phyloP scores from a whole-genome alignment of 2,329 filamentous ascomycete species.

The Orbilia quercus region DNA sequence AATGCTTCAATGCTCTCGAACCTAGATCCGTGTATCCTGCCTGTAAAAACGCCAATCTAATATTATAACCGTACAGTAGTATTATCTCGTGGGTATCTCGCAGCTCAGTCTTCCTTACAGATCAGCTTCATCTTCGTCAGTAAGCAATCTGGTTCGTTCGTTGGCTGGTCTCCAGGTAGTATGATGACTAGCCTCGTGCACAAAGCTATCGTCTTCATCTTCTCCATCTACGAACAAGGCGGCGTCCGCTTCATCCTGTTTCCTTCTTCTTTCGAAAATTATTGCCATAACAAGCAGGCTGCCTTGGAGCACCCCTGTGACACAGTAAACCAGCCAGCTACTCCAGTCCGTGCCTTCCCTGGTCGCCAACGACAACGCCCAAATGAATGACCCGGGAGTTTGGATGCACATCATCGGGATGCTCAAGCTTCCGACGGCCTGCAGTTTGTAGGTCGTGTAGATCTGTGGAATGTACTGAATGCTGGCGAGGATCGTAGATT shows the following conservation, averaged over 20 bases:
- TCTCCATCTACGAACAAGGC: conserved; percentile 37
- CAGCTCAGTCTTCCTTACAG: conserved; percentile 15
- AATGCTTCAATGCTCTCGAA: conserved; percentile 7
- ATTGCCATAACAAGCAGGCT: conserved; percentile 82
- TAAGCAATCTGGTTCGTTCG: conserved; percentile 41
- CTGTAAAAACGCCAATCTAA: not conserved
- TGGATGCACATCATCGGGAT: conserved; percentile 99
- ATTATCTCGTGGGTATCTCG: conserved; percentile 20
- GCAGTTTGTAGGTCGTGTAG: conserved; percentile 84
- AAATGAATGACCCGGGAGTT: conserved; percentile 90
- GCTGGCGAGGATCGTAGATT: conserved; percentile 79
- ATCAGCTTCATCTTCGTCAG: conserved; percentile 40
- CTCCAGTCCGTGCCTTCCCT: conserved; percentile 88
- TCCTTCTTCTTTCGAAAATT: conserved; percentile 71
- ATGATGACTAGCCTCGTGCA: conserved; percentile 40
- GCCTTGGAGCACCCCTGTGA: conserved; percentile 88
- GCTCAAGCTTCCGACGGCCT: conserved; percentile 88
- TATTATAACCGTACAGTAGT: not conserved
- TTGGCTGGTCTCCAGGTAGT: conserved; percentile 32
- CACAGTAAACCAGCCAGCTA: conserved; percentile 89
- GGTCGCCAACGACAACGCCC: conserved; percentile 83
- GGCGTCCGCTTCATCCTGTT: conserved; percentile 56
- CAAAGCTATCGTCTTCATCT: conserved; percentile 39
- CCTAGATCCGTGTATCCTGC: not conserved
- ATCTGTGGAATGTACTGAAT: conserved; percentile 97